Evolutionary conservation across 805 yeast genomes (phyloP), one percentile per base, ranked within the genome.

Genomic region (Pichia kluyveri): DNA sequence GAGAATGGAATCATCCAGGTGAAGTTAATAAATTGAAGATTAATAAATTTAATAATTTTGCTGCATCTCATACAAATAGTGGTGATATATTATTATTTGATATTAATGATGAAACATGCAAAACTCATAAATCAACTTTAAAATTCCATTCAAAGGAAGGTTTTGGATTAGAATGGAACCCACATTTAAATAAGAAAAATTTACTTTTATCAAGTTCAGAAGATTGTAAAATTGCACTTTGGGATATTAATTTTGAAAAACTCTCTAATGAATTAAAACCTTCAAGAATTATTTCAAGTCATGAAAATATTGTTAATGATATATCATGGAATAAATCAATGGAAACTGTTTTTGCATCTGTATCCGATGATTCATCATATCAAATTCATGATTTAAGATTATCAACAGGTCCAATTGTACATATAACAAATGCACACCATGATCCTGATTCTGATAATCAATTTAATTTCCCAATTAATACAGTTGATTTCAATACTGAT

Each of bases 91-190:
- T 72, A 49, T 55, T 77, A 32, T 78, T 64, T 59, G 69, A 70
- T 48, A 50, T 57, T 4, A 55, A 60, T 26, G 58, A 59, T 17
- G 51, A 55, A 12, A 14, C 44, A 19, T 45, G 50, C 8, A 53
- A 30, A 14, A 49, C 51, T 12, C 55, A 51, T 18, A 51, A 56
- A 36, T 49, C 53, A 9, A 60, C 66, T 5, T 71, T 78, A 45
- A 72, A 72, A 51, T 76, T 69, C 58, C 95, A 87, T 65, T 65
- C 69, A 12, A 69, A 66, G 47, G 88, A 82, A 55, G 95, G 95
- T 1, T 79, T 72, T 59, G 85, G 83, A 2, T 64, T 88, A 44
- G 81, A 82, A 52, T 87, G 95, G 95, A 68, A 75, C 48, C 68
- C 71, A 23, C 53, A 53, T 26, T 17, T 5, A 9, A 54, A 52